phyloP scores from a whole-genome alignment of 2,329 filamentous ascomycete genomes.

The Rugonectria rugulosa region DNA sequence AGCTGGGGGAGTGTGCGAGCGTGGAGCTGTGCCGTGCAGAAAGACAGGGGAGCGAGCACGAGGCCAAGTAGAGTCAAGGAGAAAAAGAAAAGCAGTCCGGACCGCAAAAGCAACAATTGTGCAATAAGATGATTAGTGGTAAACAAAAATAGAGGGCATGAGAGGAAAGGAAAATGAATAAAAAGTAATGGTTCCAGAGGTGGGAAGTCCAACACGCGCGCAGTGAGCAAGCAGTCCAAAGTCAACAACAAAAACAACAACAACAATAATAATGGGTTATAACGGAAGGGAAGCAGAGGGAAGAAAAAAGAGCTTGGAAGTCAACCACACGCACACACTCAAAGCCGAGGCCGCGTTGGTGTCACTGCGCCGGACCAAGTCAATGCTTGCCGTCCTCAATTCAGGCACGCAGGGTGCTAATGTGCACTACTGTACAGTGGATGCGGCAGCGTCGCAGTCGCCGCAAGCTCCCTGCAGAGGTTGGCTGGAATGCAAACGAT shows the following conservation, averaged over 20 bases:
- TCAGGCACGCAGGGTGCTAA: conserved; percentile 17
- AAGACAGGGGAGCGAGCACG: conserved; percentile 32
- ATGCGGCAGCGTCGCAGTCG: conserved; percentile 22
- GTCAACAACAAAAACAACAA: conserved; percentile 8
- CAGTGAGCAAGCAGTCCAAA: neutral
- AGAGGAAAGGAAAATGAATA: conserved; percentile 1
- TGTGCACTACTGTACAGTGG: conserved; percentile 23
- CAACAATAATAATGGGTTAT: too few relatives aligned
- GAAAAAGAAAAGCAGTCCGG: conserved; percentile 33
- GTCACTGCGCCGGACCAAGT: conserved; percentile 24
- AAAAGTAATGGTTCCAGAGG: neutral
- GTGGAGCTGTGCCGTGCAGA: conserved; percentile 34
- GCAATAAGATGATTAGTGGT: conserved; percentile 17
- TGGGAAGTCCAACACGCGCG: neutral
- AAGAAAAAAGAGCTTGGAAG: neutral
- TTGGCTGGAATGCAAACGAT: conserved; percentile 37
- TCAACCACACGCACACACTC: too few relatives aligned
- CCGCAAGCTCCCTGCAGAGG: too few relatives aligned
- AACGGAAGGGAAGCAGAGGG: too few relatives aligned
- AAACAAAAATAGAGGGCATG: conserved; percentile 22
- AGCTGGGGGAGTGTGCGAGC: conserved; percentile 18
- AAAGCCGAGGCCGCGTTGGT: conserved; percentile 28
- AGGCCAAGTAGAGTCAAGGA: conserved; percentile 32
- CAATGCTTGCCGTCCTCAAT: conserved; percentile 13
- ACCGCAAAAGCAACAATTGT: conserved; percentile 35